These are phyloP conservation scores for Cryptosporidium baileyi DNA, from an alignment of 169 alveolate species.

Conservation along the genomic window DNA sequence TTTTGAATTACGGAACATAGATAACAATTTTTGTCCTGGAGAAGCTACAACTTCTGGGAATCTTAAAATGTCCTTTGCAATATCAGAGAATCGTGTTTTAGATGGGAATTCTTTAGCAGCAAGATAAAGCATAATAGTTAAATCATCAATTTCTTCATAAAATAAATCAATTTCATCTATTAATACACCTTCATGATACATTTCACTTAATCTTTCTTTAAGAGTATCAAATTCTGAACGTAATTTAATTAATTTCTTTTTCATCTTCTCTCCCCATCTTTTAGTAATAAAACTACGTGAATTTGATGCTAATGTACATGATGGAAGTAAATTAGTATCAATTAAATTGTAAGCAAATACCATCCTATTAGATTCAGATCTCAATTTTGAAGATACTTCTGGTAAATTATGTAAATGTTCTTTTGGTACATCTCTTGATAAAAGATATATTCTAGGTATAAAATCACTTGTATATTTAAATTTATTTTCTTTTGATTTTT, in stretches of 20 bases:
- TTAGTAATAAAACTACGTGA: constrained; percentile 37
- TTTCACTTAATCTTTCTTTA: constrained; percentile 20
- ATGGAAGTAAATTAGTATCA: constrained; percentile 21
- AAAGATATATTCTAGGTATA: constrained; percentile 10
- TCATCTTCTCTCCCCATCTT: constrained; percentile 40
- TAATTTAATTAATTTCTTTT: background rate
- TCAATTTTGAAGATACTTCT: constrained; percentile 28
- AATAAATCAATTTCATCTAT: constrained; percentile 33
- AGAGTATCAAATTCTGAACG: background rate
- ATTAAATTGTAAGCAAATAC: constrained; percentile 32
- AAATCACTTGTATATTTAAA: constrained; percentile 29
- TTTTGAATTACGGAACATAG: constrained; percentile 8
- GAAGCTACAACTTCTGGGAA: constrained; percentile 60
- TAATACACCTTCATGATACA: constrained; percentile 38
- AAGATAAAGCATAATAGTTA: constrained; percentile 44
- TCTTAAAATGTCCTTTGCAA: constrained; percentile 45
- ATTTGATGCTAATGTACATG: constrained; percentile 14
- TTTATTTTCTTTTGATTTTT: constrained; percentile 1
- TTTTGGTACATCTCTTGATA: constrained; percentile 36
- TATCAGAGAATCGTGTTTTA: background rate
- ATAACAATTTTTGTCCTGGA: constrained; percentile 24
- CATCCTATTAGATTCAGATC: constrained; percentile 27
- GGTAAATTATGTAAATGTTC: constrained; percentile 3
- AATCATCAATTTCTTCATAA: constrained; percentile 51
- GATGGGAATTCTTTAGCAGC: constrained; percentile 37